Percentiles rank a stretch among this genome's conserved stretches.
Conservation (phyloP, 257 asterid genomes). For the Cinchona pubescens region DNA sequence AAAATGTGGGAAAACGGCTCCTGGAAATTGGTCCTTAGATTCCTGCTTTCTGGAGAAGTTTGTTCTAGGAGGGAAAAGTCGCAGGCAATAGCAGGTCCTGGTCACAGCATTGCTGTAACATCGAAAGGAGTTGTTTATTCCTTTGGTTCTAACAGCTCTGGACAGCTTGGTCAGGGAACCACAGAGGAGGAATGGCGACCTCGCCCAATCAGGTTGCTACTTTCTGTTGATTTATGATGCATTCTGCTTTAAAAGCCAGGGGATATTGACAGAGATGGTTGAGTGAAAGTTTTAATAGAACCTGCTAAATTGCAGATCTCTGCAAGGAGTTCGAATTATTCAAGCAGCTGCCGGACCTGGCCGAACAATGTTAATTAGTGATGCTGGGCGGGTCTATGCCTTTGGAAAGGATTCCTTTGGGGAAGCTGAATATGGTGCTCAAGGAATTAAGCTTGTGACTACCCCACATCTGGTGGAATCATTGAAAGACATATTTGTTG, state of each 20-base stretch:
- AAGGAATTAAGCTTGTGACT: constrained; percentile 62
- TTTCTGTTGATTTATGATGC: constrained; percentile 15
- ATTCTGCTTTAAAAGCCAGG: background rate
- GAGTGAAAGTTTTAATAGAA: constrained; percentile 15
- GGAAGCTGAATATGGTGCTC: constrained; percentile 76
- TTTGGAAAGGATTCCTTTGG: constrained; percentile 90
- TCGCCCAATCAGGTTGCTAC: constrained; percentile 61
- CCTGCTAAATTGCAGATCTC: constrained; percentile 60
- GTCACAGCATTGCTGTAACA: constrained; percentile 94
- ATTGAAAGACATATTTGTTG: constrained; percentile 84
- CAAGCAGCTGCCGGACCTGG: constrained; percentile 97
- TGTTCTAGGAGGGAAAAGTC: constrained; percentile 90
- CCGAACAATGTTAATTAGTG: constrained; percentile 84
- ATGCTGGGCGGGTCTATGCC: constrained; percentile 78
- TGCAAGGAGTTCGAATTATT: constrained; percentile 82
- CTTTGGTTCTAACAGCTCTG: constrained; percentile 86
- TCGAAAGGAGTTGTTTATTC: constrained; percentile 78
- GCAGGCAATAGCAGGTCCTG: constrained; percentile 98
- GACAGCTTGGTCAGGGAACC: constrained; percentile 95
- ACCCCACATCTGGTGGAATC: constrained; percentile 85
- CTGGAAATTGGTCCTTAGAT: constrained; percentile 92
- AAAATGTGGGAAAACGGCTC: constrained; percentile 89
- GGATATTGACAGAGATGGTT: constrained; percentile 15
- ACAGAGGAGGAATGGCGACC: constrained; percentile 74
- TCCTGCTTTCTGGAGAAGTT: constrained; percentile 83